Percentiles rank a stretch among this genome's conserved stretches.
phyloP scores from a whole-genome alignment of 2,329 filamentous ascomycete species.

The Byssothecium circinans region DNA sequence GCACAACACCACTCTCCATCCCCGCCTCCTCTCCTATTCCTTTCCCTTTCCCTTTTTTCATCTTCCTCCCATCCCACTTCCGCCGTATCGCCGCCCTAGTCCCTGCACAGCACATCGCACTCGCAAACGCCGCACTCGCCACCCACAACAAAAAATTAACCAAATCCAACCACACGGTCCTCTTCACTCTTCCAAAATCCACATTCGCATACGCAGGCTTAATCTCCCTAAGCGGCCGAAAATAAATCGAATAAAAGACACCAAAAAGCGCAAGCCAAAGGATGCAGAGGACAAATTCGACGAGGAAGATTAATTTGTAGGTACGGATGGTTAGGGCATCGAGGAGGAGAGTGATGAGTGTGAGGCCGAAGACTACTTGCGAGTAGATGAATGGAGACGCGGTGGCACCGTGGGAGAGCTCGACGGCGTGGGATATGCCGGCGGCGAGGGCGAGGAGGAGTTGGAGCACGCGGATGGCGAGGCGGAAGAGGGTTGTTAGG shows the following conservation, averaged over 20 bases:
- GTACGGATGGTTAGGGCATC: constrained; percentile 23
- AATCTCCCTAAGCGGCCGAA: not conserved
- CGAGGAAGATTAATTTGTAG: constrained; percentile 24
- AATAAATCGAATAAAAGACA: constrained; percentile 21
- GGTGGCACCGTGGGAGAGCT: constrained; percentile 14
- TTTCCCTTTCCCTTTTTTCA: no score
- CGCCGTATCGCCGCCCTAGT: constrained; percentile 20
- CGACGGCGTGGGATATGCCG: constrained; percentile 29
- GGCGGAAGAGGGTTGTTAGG: constrained; percentile 20
- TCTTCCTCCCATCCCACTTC: no score
- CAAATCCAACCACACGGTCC: constrained; percentile 27
- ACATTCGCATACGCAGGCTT: constrained; percentile 11
- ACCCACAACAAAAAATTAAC: constrained; percentile 27
- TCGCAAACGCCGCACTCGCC: constrained; percentile 26
- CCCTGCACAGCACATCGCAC: constrained; percentile 27
- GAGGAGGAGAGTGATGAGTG: constrained; percentile 17
- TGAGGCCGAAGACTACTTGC: constrained; percentile 21
- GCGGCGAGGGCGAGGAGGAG: constrained; percentile 25
- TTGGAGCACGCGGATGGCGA: constrained; percentile 24
- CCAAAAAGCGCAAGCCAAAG: constrained; percentile 29
- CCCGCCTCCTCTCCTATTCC: no score
- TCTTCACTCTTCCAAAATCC: constrained; percentile 18
- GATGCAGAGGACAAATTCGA: constrained; percentile 22
- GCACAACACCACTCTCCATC: no score
- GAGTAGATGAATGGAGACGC: constrained; percentile 19